Conservation (phyloP, 257 asterid genomes). For the Gentiana dahurica region DNA sequence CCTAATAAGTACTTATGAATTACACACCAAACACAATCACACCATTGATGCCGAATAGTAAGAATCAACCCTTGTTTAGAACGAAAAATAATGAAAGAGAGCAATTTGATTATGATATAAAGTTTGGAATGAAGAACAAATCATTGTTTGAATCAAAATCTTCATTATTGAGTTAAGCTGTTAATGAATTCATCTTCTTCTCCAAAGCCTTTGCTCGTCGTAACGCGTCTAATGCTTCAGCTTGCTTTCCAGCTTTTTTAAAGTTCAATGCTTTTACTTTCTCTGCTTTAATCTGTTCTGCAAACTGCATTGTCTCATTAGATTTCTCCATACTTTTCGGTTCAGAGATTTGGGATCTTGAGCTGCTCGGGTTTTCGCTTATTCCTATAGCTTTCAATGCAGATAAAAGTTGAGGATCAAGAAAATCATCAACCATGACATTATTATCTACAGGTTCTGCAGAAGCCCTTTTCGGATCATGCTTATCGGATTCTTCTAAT, state of each 20-base stretch:
- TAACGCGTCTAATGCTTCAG: conserved; percentile 76
- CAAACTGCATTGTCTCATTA: conserved; percentile 47
- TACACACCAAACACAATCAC: too few relatives aligned
- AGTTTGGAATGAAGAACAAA: too few relatives aligned
- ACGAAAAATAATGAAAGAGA: too few relatives aligned
- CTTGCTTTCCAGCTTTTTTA: conserved; percentile 82
- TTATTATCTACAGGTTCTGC: conserved; percentile 33
- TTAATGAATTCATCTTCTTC: conserved; percentile 62
- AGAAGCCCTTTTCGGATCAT: conserved; percentile 19
- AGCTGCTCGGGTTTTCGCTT: conserved; percentile 20
- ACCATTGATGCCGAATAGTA: too few relatives aligned
- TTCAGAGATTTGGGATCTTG: conserved; percentile 23
- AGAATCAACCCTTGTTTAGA: too few relatives aligned
- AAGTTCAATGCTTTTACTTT: conserved; percentile 67
- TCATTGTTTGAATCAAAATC: too few relatives aligned
- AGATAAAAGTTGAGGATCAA: conserved; percentile 82
- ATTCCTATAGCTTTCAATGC: conserved; percentile 75
- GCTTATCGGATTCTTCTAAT: conserved; percentile 44
- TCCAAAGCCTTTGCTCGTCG: conserved; percentile 64
- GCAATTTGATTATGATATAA: too few relatives aligned
- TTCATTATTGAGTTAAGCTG: conserved; percentile 5
- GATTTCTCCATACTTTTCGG: conserved; percentile 10
- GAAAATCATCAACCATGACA: conserved; percentile 64
- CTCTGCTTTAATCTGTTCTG: conserved; percentile 61
- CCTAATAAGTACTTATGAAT: too few relatives aligned